These are phyloP conservation scores for Hyphopichia buzzinii DNA, from an alignment of 1,139 yeast species.

Conservation along the genomic window DNA sequence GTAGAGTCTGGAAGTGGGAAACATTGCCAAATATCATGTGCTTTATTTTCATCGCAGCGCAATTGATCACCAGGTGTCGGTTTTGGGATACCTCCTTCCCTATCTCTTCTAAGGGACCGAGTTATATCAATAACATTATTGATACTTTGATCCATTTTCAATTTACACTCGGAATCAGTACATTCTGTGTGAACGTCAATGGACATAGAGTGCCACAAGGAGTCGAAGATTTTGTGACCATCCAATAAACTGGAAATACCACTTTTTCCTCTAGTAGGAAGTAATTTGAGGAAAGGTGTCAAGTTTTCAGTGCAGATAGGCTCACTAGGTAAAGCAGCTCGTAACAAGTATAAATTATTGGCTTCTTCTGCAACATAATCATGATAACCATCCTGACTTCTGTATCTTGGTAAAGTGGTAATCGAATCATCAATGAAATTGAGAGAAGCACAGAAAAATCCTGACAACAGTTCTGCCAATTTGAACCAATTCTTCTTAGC, in stretches of 20 bases:
- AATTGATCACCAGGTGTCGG: constrained; percentile 69
- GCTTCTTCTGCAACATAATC: constrained; percentile 19
- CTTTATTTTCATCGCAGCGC: constrained; percentile 67
- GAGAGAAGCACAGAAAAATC: constrained; percentile 92
- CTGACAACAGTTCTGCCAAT: constrained; percentile 76
- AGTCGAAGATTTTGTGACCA: constrained; percentile 94
- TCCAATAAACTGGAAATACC: constrained; percentile 85
- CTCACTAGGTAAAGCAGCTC: constrained; percentile 92
- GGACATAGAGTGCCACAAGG: constrained; percentile 93
- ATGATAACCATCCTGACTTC: constrained; percentile 11
- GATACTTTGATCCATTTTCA: constrained; percentile 66
- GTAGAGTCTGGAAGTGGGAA: constrained; percentile 67
- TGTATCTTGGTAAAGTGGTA: constrained; percentile 66
- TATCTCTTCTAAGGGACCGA: constrained; percentile 56
- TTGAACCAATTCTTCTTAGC: constrained; percentile 70
- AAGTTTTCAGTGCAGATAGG: constrained; percentile 97
- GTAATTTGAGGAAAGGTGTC: constrained; percentile 85
- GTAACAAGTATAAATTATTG: constrained; percentile 52
- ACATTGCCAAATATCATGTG: constrained; percentile 64
- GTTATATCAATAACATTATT: constrained; percentile 74
- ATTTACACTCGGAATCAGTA: constrained; percentile 38
- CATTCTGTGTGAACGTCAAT: constrained; percentile 74
- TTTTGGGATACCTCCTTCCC: constrained; percentile 71
- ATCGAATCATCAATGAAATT: constrained; percentile 80
- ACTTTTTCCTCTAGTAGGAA: constrained; percentile 91